A percentile compares a stretch with the other conserved stretches of the same genome.
These are phyloP conservation scores for Pichia terricola DNA, from an alignment of 1,139 yeast species.

Conservation along the genomic window DNA sequence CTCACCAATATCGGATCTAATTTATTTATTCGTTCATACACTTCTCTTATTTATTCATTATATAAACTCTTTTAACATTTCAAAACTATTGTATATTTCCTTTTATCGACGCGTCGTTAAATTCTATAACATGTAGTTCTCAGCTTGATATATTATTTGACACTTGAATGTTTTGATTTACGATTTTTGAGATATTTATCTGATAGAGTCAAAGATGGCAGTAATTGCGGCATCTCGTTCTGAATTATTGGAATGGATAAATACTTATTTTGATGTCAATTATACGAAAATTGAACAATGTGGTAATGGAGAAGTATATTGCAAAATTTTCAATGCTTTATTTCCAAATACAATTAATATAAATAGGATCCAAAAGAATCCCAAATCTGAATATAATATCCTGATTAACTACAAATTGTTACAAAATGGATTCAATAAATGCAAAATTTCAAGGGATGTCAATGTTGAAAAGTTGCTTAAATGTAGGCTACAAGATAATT, in stretches of 20 bases:
- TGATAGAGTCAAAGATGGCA: slow-evolving; percentile 1
- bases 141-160: too few species aligned
- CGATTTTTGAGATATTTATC: too few species aligned
- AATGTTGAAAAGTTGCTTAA: slow-evolving; percentile 77
- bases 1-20: not conserved
- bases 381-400: slow-evolving; percentile 63
- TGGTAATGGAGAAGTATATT: slow-evolving; percentile 92
- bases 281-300: slow-evolving; percentile 82
- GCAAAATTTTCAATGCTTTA: slow-evolving; percentile 83
- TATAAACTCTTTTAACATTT: not conserved
- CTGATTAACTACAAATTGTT: slow-evolving; percentile 75
- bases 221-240: slow-evolving; percentile 42
- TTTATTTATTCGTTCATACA: not conserved
- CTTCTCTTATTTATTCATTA: slow-evolving; percentile 4
- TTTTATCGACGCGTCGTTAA: not conserved
- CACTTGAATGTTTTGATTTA: too few species aligned
- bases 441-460: slow-evolving; percentile 61
- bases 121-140: too few species aligned
- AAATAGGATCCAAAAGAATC: slow-evolving; percentile 62
- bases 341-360: slow-evolving; percentile 67
- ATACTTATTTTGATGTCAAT: slow-evolving; percentile 53
- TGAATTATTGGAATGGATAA: slow-evolving; percentile 81
- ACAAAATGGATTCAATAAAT: slow-evolving; percentile 66
- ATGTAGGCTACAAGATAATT: slow-evolving; percentile 86
- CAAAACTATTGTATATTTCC: not conserved